Conservation (phyloP, 2,329 filamentous ascomycete species). For the Fusarium sp. region DNA sequence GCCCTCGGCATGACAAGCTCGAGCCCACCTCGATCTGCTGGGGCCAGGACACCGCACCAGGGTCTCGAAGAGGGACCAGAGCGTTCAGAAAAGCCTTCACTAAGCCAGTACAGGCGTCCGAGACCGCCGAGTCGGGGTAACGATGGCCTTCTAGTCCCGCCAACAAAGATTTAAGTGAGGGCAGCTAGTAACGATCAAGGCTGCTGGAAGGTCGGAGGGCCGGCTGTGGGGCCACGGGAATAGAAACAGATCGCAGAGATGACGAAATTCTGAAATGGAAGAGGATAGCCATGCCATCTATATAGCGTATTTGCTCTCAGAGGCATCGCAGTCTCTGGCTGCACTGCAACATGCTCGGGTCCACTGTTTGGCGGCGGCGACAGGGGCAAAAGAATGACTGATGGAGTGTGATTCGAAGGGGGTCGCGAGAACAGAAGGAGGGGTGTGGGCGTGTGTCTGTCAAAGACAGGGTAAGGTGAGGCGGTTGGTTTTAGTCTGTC, state of each 20-base stretch:
- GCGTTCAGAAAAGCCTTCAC: slow-evolving; percentile 35
- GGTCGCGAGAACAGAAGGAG: slow-evolving; percentile 27
- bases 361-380: slow-evolving; percentile 29
- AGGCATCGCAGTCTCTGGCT: slow-evolving; percentile 34
- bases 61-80: slow-evolving; percentile 51
- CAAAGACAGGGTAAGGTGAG: slow-evolving; percentile 44
- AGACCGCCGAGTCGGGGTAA: slow-evolving; percentile 42
- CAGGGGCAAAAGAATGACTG: slow-evolving; percentile 41
- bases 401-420: slow-evolving; percentile 38
- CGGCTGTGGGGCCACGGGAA: slow-evolving; percentile 36
- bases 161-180: slow-evolving; percentile 38
- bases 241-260: slow-evolving; percentile 41
- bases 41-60: slow-evolving; percentile 55
- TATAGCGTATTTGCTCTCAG: slow-evolving; percentile 35
- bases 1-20: slow-evolving; percentile 55
- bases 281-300: slow-evolving; percentile 43
- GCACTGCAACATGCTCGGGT: slow-evolving; percentile 36
- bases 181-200: slow-evolving; percentile 30
- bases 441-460: slow-evolving; percentile 33
- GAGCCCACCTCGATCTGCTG: slow-evolving; percentile 55
- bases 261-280: slow-evolving; percentile 40
- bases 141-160: slow-evolving; percentile 41
- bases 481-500: slow-evolving; percentile 40
- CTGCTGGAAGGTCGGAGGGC: slow-evolving; percentile 24
- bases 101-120: slow-evolving; percentile 40